Base-by-base conservation (phyloP, 129 eudicot species). In the Chrysanthemum makinoi region DNA sequence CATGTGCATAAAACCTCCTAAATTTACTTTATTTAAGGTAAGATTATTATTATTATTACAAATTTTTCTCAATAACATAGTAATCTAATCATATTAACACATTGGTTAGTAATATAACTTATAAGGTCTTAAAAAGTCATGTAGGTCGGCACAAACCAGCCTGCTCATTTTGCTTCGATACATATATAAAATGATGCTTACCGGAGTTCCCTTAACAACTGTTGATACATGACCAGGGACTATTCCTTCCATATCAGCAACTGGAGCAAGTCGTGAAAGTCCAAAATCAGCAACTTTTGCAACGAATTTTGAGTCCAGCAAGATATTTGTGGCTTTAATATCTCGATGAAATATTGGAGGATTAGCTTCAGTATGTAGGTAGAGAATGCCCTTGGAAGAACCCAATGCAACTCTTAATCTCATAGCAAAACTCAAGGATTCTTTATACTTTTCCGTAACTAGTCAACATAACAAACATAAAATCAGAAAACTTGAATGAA, bases 241-340 rank as follows among this genome's bases (percentile, higher is more conserved):
- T 53, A 67, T 15, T 43, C 98, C 98, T 81, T 86, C 91, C 65
- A 82, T 4, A 51, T 89, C 91, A 15, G 96, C 83, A 76, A 86
- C 91, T 15, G 98, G 98, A 66, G 96, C 98, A 9, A 92, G 88
- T 49, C 86, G 69, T 46, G 98, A 92, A 69, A 92, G 87, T 75
- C 98, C 98, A 69, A 92, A 92, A 74, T 92, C 98, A 75, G 98
- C 95, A 71, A 92, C 98, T 67, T 92, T 92, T 44, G 98, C 91
- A 5, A 61, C 72, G 56, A 78, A 80, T 28, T 66, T 85, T 0
- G 95, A 33, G 81, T 92, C 98, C 30, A 92, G 60, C 66, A 92
- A 78, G 63, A 92, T 92, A 69, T 92, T 92, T 70, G 80, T 92
- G 65, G 98, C 86, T 79, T 92, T 92, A 60, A 92, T 92, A 89